These are phyloP conservation scores for Mucor velutinosus DNA, from an alignment of 371 early-diverging fungal species.

Conservation along the genomic window DNA sequence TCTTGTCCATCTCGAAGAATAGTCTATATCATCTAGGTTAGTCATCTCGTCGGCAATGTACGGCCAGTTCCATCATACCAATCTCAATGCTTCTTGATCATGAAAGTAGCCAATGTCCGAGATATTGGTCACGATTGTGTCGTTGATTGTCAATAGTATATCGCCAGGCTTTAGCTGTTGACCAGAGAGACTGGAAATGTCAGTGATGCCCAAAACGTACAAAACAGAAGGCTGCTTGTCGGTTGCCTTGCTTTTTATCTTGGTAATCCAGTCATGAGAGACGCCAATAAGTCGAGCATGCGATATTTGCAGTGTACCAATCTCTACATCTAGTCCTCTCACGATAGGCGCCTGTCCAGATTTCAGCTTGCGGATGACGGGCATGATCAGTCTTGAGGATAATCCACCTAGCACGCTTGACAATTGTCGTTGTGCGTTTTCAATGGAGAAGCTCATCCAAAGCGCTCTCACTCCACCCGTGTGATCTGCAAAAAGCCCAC, in stretches of 20 bases:
- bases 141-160: slow-evolving; percentile 75
- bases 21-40: not conserved
- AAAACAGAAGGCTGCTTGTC: slow-evolving; percentile 55
- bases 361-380: slow-evolving; percentile 39
- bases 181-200: slow-evolving; percentile 55
- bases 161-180: slow-evolving; percentile 75
- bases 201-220: slow-evolving; percentile 68
- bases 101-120: slow-evolving; percentile 15
- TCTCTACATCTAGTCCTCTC: slow-evolving; percentile 69
- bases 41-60: too few relatives aligned
- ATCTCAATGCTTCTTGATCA: slow-evolving; percentile 3
- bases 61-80: too few relatives aligned
- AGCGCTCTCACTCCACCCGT: slow-evolving; percentile 72
- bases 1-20: slow-evolving; percentile 63
- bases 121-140: slow-evolving; percentile 62
- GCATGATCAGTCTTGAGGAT: slow-evolving; percentile 32
- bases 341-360: slow-evolving; percentile 42
- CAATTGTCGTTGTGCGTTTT: slow-evolving; percentile 56
- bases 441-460: slow-evolving; percentile 74
- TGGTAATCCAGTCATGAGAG: slow-evolving; percentile 69
- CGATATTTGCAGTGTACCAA: slow-evolving; percentile 77
- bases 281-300: slow-evolving; percentile 82
- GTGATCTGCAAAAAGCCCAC: slow-evolving; percentile 75
- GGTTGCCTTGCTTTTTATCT: slow-evolving; percentile 64
- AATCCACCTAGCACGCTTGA: slow-evolving; percentile 64